phyloP scores from a whole-genome alignment of 352 stramenopile genomes.

The Phytophthora colocasiae region DNA sequence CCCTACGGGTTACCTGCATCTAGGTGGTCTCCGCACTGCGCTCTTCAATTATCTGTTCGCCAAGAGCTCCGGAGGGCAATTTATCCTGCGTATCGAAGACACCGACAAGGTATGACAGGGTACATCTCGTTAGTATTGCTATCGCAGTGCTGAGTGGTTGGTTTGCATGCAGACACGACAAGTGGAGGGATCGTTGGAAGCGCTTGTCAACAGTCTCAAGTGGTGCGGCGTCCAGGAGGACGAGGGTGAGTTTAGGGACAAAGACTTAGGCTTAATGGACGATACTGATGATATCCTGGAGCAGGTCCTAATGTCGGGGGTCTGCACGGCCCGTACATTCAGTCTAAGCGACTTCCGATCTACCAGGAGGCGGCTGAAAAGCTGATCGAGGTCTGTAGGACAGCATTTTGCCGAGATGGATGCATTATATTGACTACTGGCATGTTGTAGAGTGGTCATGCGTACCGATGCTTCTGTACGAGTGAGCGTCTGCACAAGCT shows the following conservation, averaged over 20 bases:
- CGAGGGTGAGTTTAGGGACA: slow-evolving; percentile 74
- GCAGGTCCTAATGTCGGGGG: slow-evolving; percentile 90
- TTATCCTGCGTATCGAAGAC: slow-evolving; percentile 94
- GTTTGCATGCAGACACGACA: slow-evolving; percentile 68
- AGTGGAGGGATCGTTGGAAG: slow-evolving; percentile 85
- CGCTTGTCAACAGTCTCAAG: slow-evolving; percentile 87
- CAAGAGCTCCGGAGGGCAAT: slow-evolving; percentile 81
- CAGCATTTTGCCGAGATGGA: not conserved
- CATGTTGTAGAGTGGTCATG: slow-evolving; percentile 79
- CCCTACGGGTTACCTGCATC: slow-evolving; percentile 91
- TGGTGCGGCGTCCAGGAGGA: slow-evolving; percentile 98
- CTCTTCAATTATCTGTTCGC: slow-evolving; percentile 95
- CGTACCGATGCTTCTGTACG: slow-evolving; percentile 98
- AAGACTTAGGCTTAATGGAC: not conserved
- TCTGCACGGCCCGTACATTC: slow-evolving; percentile 95
- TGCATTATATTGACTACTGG: not conserved
- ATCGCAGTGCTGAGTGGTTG: slow-evolving; percentile 8
- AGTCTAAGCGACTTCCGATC: slow-evolving; percentile 95
- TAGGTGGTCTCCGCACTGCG: slow-evolving; percentile 91
- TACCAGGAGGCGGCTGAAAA: slow-evolving; percentile 93
- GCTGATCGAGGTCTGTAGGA: slow-evolving; percentile 74
- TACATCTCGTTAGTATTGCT: not conserved
- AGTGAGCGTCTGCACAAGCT: slow-evolving; percentile 94
- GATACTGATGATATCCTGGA: slow-evolving; percentile 6
- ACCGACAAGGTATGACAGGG: slow-evolving; percentile 88